Base-by-base conservation (phyloP, 345 rosid genomes). In the Melaleuca alternifolia region DNA sequence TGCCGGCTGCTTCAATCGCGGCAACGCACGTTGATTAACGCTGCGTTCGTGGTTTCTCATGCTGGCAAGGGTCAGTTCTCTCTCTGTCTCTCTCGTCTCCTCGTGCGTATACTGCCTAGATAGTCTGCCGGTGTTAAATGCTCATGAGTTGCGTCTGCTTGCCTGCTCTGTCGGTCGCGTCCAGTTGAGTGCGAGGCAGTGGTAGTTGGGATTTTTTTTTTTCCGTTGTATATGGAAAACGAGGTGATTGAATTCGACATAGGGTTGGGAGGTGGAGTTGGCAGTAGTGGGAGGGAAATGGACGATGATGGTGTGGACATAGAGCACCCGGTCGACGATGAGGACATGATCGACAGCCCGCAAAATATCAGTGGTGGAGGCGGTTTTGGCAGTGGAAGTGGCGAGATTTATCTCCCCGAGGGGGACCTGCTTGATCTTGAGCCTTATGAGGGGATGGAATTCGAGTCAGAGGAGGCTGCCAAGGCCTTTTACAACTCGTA, bases 381-480 rank as follows among this genome's bases (percentile, higher is more conserved):
- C 33, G 84, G 48, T 61, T 77, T 85, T 62, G 81, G 65, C 79
- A 14, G 88, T 65, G 88, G 89, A 54, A 85, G 89, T 65, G 86
- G 88, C 51, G 91, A 89, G 41, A 79, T 90, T 53, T 91, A 65
- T 82, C 89, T 90, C 56, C 90, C 90, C 14, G 92, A 91, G 50
- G 92, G 90, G 41, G 92, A 92, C 86, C 86, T 90, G 23, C 62
- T 84, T 83, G 92, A 92, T 84, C 92, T 92, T 11, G 94, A 92
- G 87, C 94, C 94, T 46, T 92, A 75, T 44, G 93, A 92, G 90
- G 93, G 94, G 71, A 90, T 92, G 94, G 93, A 91, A 77, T 91
- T 92, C 15, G 94, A 92, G 88, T 92, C 94, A 5, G 94, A 92
- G 84, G 94, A 91, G 88, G 93, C 93, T 50, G 93, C 94, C 86